Percentiles rank a stretch among this genome's conserved stretches.
Conservation (phyloP, 73 alveolate species). For the Paraurostyla sp. region DNA sequence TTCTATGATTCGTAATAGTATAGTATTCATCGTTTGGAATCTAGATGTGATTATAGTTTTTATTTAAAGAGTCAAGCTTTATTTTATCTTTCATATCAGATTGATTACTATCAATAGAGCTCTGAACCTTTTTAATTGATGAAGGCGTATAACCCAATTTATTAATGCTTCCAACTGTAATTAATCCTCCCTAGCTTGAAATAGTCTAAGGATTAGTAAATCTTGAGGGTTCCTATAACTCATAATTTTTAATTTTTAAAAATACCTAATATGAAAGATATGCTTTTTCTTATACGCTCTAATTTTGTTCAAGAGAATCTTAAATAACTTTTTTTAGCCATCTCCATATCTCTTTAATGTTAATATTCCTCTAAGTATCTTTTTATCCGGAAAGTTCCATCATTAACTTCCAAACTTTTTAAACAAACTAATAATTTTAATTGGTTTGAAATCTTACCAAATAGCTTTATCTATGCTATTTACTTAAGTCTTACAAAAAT, state of each 20-base stretch:
- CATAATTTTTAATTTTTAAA: background rate
- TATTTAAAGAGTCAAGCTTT: background rate
- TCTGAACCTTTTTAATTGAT: background rate
- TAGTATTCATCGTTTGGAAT: background rate
- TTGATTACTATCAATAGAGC: background rate
- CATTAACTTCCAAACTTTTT: background rate
- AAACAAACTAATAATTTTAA: background rate
- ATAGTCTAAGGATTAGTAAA: no score
- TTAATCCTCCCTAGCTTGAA: background rate
- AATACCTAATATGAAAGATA: background rate
- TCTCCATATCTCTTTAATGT: slow-evolving; percentile 13
- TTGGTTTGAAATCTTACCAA: background rate
- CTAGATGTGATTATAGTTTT: background rate
- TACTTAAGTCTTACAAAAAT: slow-evolving; percentile 1
- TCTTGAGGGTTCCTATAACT: no score
- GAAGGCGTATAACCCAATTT: background rate
- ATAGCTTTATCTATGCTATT: background rate
- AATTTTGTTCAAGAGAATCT: background rate
- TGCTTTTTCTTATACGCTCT: background rate
- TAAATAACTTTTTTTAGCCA: background rate
- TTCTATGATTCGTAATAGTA: background rate
- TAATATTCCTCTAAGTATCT: background rate
- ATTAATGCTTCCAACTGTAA: background rate
- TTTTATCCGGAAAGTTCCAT: background rate
- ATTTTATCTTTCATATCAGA: background rate